Evolutionary conservation across 768 basidiomycete species (phyloP), one percentile per base, ranked within the genome.

Genomic region (Kwoniella shandongensis): DNA sequence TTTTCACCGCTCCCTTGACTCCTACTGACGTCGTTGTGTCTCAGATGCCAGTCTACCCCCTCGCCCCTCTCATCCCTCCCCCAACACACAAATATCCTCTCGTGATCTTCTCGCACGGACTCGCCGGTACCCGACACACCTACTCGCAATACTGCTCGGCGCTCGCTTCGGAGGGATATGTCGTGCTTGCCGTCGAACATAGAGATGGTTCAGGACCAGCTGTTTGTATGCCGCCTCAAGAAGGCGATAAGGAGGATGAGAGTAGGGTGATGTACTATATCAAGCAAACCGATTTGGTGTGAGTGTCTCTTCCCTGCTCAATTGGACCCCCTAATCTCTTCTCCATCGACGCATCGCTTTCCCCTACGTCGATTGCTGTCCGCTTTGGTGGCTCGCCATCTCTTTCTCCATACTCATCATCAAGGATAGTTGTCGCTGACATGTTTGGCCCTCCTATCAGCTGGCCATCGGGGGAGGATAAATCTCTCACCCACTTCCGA

Each of bases 151-250:
- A 87, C 56, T 91, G 89, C 69, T 79, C 82, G 2, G 81, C 82
- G 22, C 73, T 92, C 20, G 91, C 91, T 3, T 83, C 87, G 3
- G 81, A 86, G 35, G 91, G 91, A 1, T 85, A 82, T 58, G 84
- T 92, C 4, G 89, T 94, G 2, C 80, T 90, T 41, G 86, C 88
- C 4, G 69, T 92, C 22, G 88, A 92, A 69, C 91, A 92, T 72
- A 81, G 86, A 10, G 91, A 93, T 72, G 90, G 89, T 0, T 86
- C 86, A 3, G 85, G 82, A 2, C 84, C 85, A 0, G 57, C 74
- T 2, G 81, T 78, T 3, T 81, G 79, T 58, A 74, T 81, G 42
- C 76, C 79, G 41, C 77, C 76, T 36, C 73, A 69, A 68, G 60
- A 75, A 39, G 78, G 62, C 69, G 61, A 63, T 68, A 30, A 29